Evolutionary conservation across 2,329 filamentous ascomycete genomes (phyloP).

Genomic region (Fonsecaea pedrosoi): DNA sequence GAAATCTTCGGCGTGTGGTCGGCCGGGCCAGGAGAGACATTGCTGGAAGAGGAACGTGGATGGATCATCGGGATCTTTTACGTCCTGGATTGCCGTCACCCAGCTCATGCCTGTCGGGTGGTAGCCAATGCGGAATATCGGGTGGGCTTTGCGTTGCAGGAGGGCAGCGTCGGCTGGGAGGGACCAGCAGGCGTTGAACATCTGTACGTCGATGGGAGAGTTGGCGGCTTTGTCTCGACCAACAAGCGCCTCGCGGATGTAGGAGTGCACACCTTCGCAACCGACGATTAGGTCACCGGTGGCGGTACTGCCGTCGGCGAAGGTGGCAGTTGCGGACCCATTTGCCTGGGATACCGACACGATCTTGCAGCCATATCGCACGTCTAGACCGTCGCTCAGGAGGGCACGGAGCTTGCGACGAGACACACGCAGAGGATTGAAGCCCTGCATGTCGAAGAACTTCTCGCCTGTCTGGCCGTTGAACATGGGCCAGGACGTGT

Average conservation of each 20-base stretch:
- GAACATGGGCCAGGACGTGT: slow-evolving; percentile 19
- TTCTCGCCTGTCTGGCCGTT: slow-evolving; percentile 29
- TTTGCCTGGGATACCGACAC: slow-evolving; percentile 4
- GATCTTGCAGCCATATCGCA: slow-evolving; percentile 21
- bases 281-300: slow-evolving; percentile 32
- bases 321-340: slow-evolving; percentile 21
- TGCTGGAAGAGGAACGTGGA: slow-evolving; percentile 29
- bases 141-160: slow-evolving; percentile 31
- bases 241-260: slow-evolving; percentile 25
- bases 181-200: slow-evolving; percentile 24
- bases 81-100: slow-evolving; percentile 21
- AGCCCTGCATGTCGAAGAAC: slow-evolving; percentile 21
- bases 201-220: slow-evolving; percentile 18
- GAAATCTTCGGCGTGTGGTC: slow-evolving; percentile 21
- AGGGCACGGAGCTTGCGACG: slow-evolving; percentile 25
- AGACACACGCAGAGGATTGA: slow-evolving; percentile 17
- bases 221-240: slow-evolving; percentile 12
- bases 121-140: slow-evolving; percentile 33
- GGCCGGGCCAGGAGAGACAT: slow-evolving; percentile 24
- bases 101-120: slow-evolving; percentile 22
- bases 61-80: slow-evolving; percentile 26
- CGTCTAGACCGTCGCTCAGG: slow-evolving; percentile 23
- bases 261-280: slow-evolving; percentile 30
- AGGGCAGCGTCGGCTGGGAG: slow-evolving; percentile 30
- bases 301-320: slow-evolving; percentile 25